Percentiles rank a stretch among this genome's conserved stretches.
These are phyloP conservation scores for Paraphaeosphaeria sporulosa DNA, from an alignment of 2,329 filamentous ascomycete genomes.

Conservation along the genomic window DNA sequence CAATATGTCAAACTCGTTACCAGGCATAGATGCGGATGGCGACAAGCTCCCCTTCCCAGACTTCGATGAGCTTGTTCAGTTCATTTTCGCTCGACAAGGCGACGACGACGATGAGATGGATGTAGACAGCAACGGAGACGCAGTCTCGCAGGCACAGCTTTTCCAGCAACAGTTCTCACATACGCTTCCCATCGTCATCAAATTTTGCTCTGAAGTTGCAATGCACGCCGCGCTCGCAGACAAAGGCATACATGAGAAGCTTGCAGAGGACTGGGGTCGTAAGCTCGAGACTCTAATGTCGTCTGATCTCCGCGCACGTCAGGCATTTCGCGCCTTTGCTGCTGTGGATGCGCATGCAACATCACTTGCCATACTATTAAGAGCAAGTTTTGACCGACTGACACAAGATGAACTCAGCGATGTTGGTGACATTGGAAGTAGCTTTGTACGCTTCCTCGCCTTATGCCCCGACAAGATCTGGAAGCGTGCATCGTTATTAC, in stretches of 20 bases:
- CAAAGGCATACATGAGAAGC: conserved; percentile 55
- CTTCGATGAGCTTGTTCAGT: conserved; percentile 54
- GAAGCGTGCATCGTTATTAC: conserved; percentile 37
- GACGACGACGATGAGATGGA: conserved; percentile 47
- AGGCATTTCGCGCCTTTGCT: conserved; percentile 63
- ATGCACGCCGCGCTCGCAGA: conserved; percentile 63
- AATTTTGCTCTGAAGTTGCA: conserved; percentile 71
- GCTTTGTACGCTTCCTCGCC: conserved; percentile 64
- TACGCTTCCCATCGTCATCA: conserved; percentile 73
- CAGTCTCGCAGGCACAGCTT: conserved; percentile 35
- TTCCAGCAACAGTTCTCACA: conserved; percentile 48
- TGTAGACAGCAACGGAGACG: conserved; percentile 34
- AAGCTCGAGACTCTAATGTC: conserved; percentile 76
- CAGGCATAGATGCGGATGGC: conserved; percentile 31
- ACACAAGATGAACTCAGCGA: conserved; percentile 50
- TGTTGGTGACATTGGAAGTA: conserved; percentile 55
- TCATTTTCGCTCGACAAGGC: conserved; percentile 53
- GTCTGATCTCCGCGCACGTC: conserved; percentile 71
- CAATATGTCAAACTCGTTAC: conserved; percentile 62
- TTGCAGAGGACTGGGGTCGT: conserved; percentile 85
- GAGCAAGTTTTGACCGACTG: conserved; percentile 55
- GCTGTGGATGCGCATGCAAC: conserved; percentile 40
- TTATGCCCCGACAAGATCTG: conserved; percentile 60
- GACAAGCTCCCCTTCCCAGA: conserved; percentile 46
- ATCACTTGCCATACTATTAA: conserved; percentile 52